These are phyloP conservation scores for Garcileccinum viscosum DNA, from an alignment of 1,284 basidiomycete species.

Conservation along the genomic window DNA sequence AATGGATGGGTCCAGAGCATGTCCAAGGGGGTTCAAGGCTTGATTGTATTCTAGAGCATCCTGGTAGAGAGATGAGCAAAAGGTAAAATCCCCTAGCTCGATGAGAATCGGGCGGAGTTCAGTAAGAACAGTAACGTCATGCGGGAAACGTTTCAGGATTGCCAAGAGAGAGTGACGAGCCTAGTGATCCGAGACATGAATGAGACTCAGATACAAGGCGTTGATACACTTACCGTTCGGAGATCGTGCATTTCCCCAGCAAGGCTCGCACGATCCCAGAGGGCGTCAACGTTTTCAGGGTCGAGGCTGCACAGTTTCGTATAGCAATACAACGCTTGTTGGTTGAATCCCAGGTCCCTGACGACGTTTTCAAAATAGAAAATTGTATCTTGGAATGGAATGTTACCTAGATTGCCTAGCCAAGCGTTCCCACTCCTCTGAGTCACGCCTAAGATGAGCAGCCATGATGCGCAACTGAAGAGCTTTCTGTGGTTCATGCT, in stretches of 20 bases:
- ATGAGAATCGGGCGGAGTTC: constrained; percentile 72
- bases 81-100: constrained; percentile 68
- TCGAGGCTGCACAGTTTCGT: constrained; percentile 84
- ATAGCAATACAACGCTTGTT: constrained; percentile 93
- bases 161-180: constrained; percentile 79
- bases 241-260: constrained; percentile 80
- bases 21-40: constrained; percentile 44
- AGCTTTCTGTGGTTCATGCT: constrained; percentile 26
- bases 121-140: constrained; percentile 81
- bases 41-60: constrained; percentile 56
- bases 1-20: constrained; percentile 59
- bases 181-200: constrained; percentile 40
- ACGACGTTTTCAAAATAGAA: constrained; percentile 58
- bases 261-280: constrained; percentile 90
- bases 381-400: background rate
- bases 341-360: constrained; percentile 73
- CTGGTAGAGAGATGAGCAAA: constrained; percentile 41
- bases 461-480: constrained; percentile 30
- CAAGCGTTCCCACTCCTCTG: constrained; percentile 87
- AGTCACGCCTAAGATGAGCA: constrained; percentile 85
- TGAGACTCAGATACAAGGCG: background rate
- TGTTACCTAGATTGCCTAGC: constrained; percentile 75
- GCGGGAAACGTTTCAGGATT: constrained; percentile 67
- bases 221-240: constrained; percentile 55
- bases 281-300: constrained; percentile 80